Evolutionary conservation across 352 stramenopile genomes (phyloP), one percentile per base, ranked within the genome.

Genomic region (Pythium plurisporium): DNA sequence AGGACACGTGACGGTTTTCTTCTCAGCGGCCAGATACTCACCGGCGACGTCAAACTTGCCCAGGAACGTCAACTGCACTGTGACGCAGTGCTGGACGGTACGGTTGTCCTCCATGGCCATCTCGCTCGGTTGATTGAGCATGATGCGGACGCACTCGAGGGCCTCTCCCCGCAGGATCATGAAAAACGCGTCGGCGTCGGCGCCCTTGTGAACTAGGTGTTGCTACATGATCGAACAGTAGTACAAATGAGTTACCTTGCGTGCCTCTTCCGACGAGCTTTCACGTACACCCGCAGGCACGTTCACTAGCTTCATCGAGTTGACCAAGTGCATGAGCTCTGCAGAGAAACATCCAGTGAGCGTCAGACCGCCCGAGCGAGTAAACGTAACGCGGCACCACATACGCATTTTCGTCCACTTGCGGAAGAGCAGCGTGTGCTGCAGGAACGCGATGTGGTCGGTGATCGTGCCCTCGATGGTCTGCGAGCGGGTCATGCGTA

Each of bases 271-370:
- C 6, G 15, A 2, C 23, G 19, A 47, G 14, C 25, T 11, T 20
- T 4, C 9, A 59, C 52, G 52, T 44, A 91, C 81, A 2, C 77
- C 76, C 7, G 75, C 79, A 27, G 75, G 72, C 14, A 89, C 46
- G 0, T 65, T 77, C 10, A 86, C 45, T n/a, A 88, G 66, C 67
- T 91, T 91, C 79, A 89, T 91, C 4, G 79, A 91, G 59, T 91
- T 89, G 42, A 90, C 73, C 29, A 94, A 65, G 36, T 90, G 81
- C 79, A 91, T 94, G 56, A 94, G 64, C 48, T 94, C 82, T 94
- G 50, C 38, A 50, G 20, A 37, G 12, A 2, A 37, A 37, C 2
- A 37, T 23, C 37, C 37, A 43, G 4, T 20, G 17, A 43, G n/a
- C n/a, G n/a, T n/a, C n/a, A n/a, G n/a, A n/a, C n/a, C n/a, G n/a